A percentile compares a stretch with the other conserved stretches of the same genome.
These are phyloP conservation scores for Euphorbia peplus DNA, from an alignment of 345 rosid species.

Conservation along the genomic window DNA sequence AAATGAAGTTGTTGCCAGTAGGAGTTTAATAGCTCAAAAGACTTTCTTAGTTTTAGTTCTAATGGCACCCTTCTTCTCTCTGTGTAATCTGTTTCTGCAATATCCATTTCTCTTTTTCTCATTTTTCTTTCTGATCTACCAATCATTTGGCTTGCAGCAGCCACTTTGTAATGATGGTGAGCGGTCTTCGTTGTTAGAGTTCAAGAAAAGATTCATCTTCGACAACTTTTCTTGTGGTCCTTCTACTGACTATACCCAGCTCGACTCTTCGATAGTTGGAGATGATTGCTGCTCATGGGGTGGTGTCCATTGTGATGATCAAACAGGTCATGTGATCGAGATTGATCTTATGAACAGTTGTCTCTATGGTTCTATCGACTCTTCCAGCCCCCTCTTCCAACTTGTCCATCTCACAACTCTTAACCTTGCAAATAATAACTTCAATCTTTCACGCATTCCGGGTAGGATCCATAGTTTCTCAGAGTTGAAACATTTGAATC, in stretches of 20 bases:
- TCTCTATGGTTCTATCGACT: constrained; percentile 19
- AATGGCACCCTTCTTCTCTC: no score
- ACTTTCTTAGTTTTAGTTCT: no score
- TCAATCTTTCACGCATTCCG: constrained; percentile 8
- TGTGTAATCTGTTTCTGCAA: no score
- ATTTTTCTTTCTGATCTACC: no score
- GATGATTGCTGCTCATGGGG: constrained; percentile 24
- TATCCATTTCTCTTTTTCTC: no score
- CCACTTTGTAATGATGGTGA: not conserved
- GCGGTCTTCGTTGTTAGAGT: constrained; percentile 7
- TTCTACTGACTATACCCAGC: not conserved
- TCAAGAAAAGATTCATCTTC: constrained; percentile 12
- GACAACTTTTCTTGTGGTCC: not conserved
- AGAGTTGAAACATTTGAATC: not conserved
- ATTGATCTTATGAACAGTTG: constrained; percentile 11
- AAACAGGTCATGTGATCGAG: constrained; percentile 5
- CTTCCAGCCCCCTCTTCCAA: constrained; percentile 22
- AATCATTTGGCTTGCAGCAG: not conserved
- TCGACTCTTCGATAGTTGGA: not conserved
- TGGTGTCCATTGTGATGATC: constrained; percentile 10
- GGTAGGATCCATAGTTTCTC: not conserved
- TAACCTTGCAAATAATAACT: constrained; percentile 4
- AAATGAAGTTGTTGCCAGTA: no score
- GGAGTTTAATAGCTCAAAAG: no score
- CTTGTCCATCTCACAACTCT: no score